These are phyloP conservation scores for Pueraria montana DNA, from an alignment of 306 rosid species.

Conservation along the genomic window DNA sequence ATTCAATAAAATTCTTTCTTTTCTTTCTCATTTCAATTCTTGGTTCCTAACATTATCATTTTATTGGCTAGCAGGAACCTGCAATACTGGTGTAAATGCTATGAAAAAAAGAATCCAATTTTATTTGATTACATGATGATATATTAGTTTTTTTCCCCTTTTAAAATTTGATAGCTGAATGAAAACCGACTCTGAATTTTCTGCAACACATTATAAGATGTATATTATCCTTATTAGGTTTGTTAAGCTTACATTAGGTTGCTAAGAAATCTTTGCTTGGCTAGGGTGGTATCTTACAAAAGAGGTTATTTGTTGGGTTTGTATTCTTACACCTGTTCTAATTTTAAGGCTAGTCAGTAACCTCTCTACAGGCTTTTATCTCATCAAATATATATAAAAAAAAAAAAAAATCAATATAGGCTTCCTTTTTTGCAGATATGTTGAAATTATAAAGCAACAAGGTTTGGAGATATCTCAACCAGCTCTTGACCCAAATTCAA, in stretches of 20 bases:
- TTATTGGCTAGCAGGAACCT: conserved; percentile 14
- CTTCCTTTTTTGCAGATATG: conserved; percentile 68
- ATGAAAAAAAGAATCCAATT: neutral
- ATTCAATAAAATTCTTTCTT: no score
- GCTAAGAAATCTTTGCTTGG: conserved; percentile 4
- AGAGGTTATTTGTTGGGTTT: conserved; percentile 28
- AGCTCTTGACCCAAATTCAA: conserved; percentile 92
- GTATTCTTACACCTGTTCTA: conserved; percentile 5
- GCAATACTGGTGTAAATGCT: conserved; percentile 7
- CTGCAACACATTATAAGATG: neutral
- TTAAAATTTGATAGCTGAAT: neutral
- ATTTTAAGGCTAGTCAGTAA: conserved; percentile 18
- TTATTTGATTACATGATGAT: neutral
- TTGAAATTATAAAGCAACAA: conserved; percentile 72
- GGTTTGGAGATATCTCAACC: conserved; percentile 98
- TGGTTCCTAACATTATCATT: no score
- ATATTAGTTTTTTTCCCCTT: neutral
- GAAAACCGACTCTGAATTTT: conserved; percentile 12
- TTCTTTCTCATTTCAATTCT: no score
- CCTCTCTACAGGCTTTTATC: conserved; percentile 19
- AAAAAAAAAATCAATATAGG: neutral
- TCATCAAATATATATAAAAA: neutral
- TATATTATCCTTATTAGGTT: conserved; percentile 1
- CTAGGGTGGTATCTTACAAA: neutral
- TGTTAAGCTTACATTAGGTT: neutral